Evolutionary conservation across 2,329 filamentous ascomycete species (phyloP).

Genomic region (Purpureocillium takamizusanense): DNA sequence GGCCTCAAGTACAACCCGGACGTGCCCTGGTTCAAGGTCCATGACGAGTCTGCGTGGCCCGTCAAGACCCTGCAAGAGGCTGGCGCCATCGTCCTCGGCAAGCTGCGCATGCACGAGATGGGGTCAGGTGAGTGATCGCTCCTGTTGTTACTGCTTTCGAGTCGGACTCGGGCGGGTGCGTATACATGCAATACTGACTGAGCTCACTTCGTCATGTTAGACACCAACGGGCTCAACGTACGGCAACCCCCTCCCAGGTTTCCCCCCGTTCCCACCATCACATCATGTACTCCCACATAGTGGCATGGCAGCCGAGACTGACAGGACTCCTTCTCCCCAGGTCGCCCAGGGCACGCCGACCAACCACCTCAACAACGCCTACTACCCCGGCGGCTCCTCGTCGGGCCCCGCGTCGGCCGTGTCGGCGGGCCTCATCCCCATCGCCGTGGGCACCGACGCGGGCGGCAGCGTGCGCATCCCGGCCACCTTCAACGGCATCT

Average conservation of each 20-base stretch:
- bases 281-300: too few species aligned
- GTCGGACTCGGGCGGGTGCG: too few species aligned
- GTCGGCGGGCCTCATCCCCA: constrained; percentile 62
- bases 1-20: constrained; percentile 55
- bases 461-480: constrained; percentile 71
- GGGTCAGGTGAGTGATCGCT: constrained; percentile 48
- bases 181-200: too few species aligned
- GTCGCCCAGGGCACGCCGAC: constrained; percentile 62
- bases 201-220: constrained; percentile 23
- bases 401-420: constrained; percentile 67
- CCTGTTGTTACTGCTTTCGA: too few species aligned
- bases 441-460: constrained; percentile 66
- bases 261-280: too few species aligned
- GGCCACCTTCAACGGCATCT: constrained; percentile 66
- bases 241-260: constrained; percentile 10
- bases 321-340: constrained; percentile 22
- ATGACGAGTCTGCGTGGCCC: constrained; percentile 56
- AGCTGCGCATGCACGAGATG: constrained; percentile 72
- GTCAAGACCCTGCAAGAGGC: constrained; percentile 62
- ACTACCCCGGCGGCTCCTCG: constrained; percentile 76
- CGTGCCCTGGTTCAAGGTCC: constrained; percentile 38
- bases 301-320: constrained; percentile 17
- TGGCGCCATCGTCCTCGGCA: constrained; percentile 67
- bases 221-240: constrained; percentile 76
- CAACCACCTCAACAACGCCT: constrained; percentile 67